Base-by-base conservation (phyloP, 257 asterid species). In the Gardenia jasminoides region DNA sequence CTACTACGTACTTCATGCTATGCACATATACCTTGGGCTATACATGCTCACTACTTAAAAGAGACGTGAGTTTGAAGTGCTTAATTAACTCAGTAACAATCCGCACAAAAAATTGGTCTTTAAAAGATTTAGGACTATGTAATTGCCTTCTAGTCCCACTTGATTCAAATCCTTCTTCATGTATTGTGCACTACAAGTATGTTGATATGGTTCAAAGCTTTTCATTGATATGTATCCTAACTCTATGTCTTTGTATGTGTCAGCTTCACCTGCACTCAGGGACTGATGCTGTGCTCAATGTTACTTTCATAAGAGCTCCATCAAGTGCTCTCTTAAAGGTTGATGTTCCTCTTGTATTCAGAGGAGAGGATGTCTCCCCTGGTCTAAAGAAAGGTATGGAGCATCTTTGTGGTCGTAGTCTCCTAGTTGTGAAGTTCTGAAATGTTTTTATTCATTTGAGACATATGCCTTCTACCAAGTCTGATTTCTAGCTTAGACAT, bases 301-400 rank as follows among this genome's bases (percentile, higher is more conserved):
- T 92, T 67, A 93, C 99, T 12, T 96, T 96, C 86, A 90, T 96
- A 76, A 85, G 98, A 85, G 98, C 98, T 78, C 99, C 97, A 44
- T 82, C 98, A 58, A 88, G 80, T 82, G 94, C 90, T 74, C 80
- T 83, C 65, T 80, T 90, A 67, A 90, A 86, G 83, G 96, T 94
- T 69, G 96, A 92, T n/a, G 90, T 94, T 80, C 97, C 98, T 81
- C 90, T 92, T 47, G 90, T 91, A 8, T 92, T 85, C 82, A 86
- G 91, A 74, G 97, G 97, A 80, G 98, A 94, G 10, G 98, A 94
- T 84, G 89, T 92, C 65, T 92, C 97, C 72, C 97, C 96, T 56
- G 98, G 98, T 33, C 80, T 94, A 83, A 88, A 87, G 80, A 86
- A 93, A 90, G 97, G 87, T 87, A 86, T 79, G 82, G 82, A 20